Conservation (phyloP, 2,329 filamentous ascomycete genomes). For the Alternaria conjuncta region DNA sequence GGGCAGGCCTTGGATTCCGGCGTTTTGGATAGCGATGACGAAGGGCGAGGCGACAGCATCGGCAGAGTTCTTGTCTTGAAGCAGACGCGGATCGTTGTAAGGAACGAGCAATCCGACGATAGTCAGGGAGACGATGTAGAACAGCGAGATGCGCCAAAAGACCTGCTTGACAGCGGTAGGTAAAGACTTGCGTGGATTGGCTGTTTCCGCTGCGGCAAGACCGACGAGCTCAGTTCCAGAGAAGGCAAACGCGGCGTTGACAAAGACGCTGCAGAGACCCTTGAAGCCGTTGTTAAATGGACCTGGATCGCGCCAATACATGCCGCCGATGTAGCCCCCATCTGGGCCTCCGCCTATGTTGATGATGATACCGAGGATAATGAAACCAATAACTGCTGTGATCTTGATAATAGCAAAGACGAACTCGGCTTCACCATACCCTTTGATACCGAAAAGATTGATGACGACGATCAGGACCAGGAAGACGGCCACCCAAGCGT, state of each 20-base stretch:
- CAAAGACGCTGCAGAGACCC: conserved; percentile 78
- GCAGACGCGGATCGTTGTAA: conserved; percentile 69
- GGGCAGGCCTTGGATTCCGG: conserved; percentile 79
- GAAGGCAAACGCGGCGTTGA: conserved; percentile 77
- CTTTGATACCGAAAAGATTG: conserved; percentile 72
- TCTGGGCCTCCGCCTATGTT: conserved; percentile 72
- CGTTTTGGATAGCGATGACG: conserved; percentile 88
- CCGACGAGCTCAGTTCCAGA: conserved; percentile 79
- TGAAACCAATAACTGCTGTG: conserved; percentile 83
- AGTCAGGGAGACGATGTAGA: conserved; percentile 84
- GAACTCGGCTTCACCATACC: conserved; percentile 90
- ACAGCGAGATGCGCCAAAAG: conserved; percentile 78
- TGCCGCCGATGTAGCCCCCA: conserved; percentile 78
- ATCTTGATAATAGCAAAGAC: conserved; percentile 87
- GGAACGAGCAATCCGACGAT: conserved; percentile 84
- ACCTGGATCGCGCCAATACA: conserved; percentile 80
- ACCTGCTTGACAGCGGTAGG: conserved; percentile 93
- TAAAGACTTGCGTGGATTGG: conserved; percentile 80
- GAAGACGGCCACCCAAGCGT: conserved; percentile 83
- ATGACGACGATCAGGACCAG: conserved; percentile 76
- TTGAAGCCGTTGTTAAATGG: conserved; percentile 85
- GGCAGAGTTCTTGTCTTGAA: conserved; percentile 63
- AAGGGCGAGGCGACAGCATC: conserved; percentile 84
- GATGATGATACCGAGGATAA: conserved; percentile 84
- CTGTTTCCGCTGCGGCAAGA: conserved; percentile 78